Evolutionary conservation across 2,329 filamentous ascomycete species (phyloP).

Genomic region (Zasmidium cellare): DNA sequence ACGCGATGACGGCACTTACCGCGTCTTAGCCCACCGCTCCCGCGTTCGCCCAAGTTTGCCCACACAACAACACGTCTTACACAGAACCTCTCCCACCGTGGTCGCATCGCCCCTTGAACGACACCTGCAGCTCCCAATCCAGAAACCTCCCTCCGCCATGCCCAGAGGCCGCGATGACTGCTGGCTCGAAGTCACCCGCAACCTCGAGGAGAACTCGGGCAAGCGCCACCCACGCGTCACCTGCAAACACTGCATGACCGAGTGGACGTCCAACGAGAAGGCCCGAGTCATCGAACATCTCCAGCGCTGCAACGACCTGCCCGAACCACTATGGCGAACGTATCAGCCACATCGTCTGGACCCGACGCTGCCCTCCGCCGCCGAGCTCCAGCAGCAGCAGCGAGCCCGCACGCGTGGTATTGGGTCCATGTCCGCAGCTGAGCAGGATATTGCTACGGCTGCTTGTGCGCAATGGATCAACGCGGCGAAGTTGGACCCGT

Average conservation of each 20-base stretch:
- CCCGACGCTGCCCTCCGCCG: conserved; percentile 23
- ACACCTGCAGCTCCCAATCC: neutral
- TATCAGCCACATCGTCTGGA: conserved; percentile 27
- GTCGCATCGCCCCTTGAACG: neutral
- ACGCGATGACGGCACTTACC: neutral
- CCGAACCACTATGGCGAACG: conserved; percentile 24
- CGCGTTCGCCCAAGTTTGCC: neutral
- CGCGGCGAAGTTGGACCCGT: conserved; percentile 16
- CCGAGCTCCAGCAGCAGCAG: conserved; percentile 25
- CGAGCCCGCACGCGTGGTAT: conserved; percentile 25
- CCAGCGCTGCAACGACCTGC: conserved; percentile 24
- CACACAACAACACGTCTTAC: neutral
- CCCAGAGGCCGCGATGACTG: conserved; percentile 27
- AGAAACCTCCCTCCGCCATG: conserved; percentile 11
- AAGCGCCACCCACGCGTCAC: conserved; percentile 28
- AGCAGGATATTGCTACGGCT: conserved; percentile 24
- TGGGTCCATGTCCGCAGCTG: conserved; percentile 23
- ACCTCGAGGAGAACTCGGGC: conserved; percentile 25
- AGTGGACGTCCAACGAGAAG: conserved; percentile 29
- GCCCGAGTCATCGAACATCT: conserved; percentile 26
- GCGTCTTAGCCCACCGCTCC: neutral
- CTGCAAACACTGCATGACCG: conserved; percentile 25
- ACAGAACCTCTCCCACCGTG: conserved; percentile 3
- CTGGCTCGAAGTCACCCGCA: conserved; percentile 25
- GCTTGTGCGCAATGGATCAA: conserved; percentile 27